Percentiles rank a stretch among this genome's conserved stretches.
Evolutionary conservation across 1,284 basidiomycete species (phyloP).

Genomic region (Moniliella sp.): DNA sequence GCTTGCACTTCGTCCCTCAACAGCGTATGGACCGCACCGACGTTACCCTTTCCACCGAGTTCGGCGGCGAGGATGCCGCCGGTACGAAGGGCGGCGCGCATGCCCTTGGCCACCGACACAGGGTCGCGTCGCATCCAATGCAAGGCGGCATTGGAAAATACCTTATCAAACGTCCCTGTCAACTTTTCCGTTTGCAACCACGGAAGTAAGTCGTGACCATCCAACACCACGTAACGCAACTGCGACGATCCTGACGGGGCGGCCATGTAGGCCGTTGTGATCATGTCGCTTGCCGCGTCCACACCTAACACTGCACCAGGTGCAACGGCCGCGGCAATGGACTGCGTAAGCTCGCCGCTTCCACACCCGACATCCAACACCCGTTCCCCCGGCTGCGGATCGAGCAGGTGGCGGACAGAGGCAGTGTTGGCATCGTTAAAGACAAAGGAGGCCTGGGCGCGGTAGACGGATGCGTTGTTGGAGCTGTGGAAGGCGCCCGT

Average conservation of each 20-base stretch:
- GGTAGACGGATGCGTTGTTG: neutral
- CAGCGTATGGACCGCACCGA: conserved; percentile 2
- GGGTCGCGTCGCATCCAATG: conserved; percentile 5
- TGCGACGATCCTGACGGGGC: neutral
- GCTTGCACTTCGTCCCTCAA: conserved; percentile 1
- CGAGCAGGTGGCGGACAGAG: conserved; percentile 8
- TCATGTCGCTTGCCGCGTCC: conserved; percentile 9
- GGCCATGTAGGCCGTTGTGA: conserved; percentile 3
- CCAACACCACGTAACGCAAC: conserved; percentile 2
- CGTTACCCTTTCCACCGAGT: conserved; percentile 4
- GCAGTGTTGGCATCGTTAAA: conserved; percentile 9
- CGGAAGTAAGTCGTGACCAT: conserved; percentile 3
- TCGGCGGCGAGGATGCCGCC: conserved; percentile 3
- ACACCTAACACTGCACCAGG: conserved; percentile 4
- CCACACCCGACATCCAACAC: conserved; percentile 13
- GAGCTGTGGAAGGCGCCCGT: no score
- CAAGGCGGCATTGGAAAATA: conserved; percentile 10
- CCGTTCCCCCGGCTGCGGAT: conserved; percentile 7
- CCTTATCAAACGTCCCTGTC: conserved; percentile 4
- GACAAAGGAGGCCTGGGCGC: neutral
- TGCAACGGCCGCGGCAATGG: conserved; percentile 3
- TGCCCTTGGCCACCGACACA: conserved; percentile 2
- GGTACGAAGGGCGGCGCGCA: conserved; percentile 2
- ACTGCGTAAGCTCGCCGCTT: conserved; percentile 7
- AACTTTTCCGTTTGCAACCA: neutral